Evolutionary conservation across 148 eudicot genomes (phyloP).

Genomic region (Amaranthus palmeri): DNA sequence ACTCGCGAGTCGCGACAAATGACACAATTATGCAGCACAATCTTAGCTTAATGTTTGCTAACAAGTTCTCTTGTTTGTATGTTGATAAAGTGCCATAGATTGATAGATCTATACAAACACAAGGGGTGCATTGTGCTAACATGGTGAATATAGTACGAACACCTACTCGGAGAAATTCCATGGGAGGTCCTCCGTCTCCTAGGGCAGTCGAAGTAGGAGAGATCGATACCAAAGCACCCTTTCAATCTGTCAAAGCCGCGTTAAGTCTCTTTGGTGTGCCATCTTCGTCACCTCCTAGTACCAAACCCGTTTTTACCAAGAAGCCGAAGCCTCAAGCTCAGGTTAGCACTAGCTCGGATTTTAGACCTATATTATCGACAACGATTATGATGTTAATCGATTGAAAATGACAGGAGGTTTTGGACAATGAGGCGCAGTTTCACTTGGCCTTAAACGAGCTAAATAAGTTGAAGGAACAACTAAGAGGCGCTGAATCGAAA

Average conservation of each 20-base stretch:
- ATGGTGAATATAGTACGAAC: conserved; percentile 50
- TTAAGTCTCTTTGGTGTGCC: conserved; percentile 68
- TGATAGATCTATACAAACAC: not conserved
- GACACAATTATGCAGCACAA: too few species aligned
- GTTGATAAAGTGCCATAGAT: not conserved
- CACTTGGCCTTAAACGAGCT: conserved; percentile 59
- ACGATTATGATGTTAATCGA: not conserved
- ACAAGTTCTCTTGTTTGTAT: not conserved
- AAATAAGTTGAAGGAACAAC: conserved; percentile 47
- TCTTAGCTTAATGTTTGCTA: too few species aligned
- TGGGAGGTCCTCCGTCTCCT: conserved; percentile 36
- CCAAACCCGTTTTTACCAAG: conserved; percentile 27
- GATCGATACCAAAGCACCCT: conserved; percentile 82
- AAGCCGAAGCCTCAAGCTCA: conserved; percentile 50
- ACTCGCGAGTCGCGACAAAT: too few species aligned
- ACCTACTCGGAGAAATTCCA: conserved; percentile 24
- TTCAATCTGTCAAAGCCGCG: conserved; percentile 86
- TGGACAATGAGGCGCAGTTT: conserved; percentile 75
- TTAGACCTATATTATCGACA: not conserved
- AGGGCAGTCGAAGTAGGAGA: conserved; percentile 57
- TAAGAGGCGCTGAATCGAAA: conserved; percentile 46
- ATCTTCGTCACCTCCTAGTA: conserved; percentile 35
- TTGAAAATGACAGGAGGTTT: conserved; percentile 36
- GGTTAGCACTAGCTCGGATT: conserved; percentile 25
- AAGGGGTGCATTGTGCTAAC: not conserved